These are phyloP conservation scores for Exophiala sp. DNA, from an alignment of 2,329 filamentous ascomycete species.

Conservation along the genomic window DNA sequence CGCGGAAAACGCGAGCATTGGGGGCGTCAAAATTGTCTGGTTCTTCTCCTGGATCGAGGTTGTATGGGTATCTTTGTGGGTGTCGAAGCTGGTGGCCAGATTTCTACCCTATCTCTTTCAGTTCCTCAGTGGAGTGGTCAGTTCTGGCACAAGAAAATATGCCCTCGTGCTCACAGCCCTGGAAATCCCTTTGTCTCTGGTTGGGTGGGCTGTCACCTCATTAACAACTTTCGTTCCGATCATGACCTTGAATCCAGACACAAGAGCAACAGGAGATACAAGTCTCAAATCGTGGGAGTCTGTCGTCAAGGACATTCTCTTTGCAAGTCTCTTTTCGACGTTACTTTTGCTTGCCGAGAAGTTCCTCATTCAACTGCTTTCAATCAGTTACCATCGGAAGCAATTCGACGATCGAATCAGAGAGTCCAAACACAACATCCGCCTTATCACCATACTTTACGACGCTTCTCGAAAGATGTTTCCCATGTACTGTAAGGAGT, in stretches of 20 bases:
- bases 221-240: conserved; percentile 57
- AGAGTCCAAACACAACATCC: conserved; percentile 81
- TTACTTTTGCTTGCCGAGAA: conserved; percentile 59
- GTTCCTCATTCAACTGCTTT: conserved; percentile 61
- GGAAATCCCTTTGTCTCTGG: conserved; percentile 59
- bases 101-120: conserved; percentile 59
- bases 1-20: conserved; percentile 48
- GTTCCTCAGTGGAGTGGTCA: conserved; percentile 60
- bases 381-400: conserved; percentile 66
- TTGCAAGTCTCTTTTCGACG: conserved; percentile 54
- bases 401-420: conserved; percentile 70
- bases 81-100: conserved; percentile 58
- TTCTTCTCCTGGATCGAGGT: conserved; percentile 66
- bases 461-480: conserved; percentile 86
- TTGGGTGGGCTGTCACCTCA: conserved; percentile 58
- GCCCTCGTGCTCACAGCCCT: conserved; percentile 55
- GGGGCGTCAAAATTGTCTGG: conserved; percentile 55
- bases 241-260: conserved; percentile 43
- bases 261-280: conserved; percentile 33
- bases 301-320: conserved; percentile 57
- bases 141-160: conserved; percentile 63
- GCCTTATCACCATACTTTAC: conserved; percentile 78
- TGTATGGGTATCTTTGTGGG: conserved; percentile 62
- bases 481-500: conserved; percentile 87
- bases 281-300: conserved; percentile 48